Conservation (phyloP, 345 rosid species). For the Citrus glauca region DNA sequence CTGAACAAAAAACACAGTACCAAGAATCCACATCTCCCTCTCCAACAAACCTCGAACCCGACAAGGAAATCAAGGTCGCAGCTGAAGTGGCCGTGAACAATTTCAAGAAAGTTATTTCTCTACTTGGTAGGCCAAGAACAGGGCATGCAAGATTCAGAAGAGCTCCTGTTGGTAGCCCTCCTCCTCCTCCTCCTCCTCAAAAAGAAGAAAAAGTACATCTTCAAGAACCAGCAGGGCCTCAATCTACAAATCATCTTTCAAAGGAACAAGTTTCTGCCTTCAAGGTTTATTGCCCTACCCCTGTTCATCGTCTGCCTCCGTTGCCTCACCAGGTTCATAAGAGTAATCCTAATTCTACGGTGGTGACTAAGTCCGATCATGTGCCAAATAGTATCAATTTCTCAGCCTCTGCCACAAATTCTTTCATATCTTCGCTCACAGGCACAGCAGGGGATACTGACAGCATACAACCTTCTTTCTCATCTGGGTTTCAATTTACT, state of each 20-base stretch:
- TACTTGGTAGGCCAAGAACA: constrained; percentile 64
- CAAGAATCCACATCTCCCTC: constrained; percentile 16
- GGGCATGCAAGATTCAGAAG: constrained; percentile 93
- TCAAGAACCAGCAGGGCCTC: constrained; percentile 12
- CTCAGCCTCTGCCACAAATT: constrained; percentile 49
- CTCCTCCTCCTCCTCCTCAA: background rate
- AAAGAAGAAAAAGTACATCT: constrained; percentile 10
- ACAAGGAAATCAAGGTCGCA: constrained; percentile 49
- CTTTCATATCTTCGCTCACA: constrained; percentile 69
- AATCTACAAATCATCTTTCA: constrained; percentile 6
- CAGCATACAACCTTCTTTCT: constrained; percentile 44
- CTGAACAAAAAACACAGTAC: constrained; percentile 14
- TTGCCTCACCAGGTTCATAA: constrained; percentile 42
- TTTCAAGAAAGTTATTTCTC: constrained; percentile 70
- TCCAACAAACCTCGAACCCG: constrained; percentile 13
- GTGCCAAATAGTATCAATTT: constrained; percentile 41
- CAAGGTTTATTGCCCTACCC: constrained; percentile 63
- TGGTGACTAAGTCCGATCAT: constrained; percentile 30
- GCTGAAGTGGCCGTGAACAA: constrained; percentile 69
- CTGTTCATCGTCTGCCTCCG: constrained; percentile 70
- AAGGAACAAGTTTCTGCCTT: constrained; percentile 56
- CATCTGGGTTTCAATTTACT: constrained; percentile 67
- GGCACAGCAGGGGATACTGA: constrained; percentile 48
- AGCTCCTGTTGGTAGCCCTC: constrained; percentile 30
- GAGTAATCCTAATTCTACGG: constrained; percentile 13